Percentiles rank a stretch among this genome's conserved stretches.
Conservation (phyloP, 768 basidiomycete species). For the Rhizopogon vinicolor region DNA sequence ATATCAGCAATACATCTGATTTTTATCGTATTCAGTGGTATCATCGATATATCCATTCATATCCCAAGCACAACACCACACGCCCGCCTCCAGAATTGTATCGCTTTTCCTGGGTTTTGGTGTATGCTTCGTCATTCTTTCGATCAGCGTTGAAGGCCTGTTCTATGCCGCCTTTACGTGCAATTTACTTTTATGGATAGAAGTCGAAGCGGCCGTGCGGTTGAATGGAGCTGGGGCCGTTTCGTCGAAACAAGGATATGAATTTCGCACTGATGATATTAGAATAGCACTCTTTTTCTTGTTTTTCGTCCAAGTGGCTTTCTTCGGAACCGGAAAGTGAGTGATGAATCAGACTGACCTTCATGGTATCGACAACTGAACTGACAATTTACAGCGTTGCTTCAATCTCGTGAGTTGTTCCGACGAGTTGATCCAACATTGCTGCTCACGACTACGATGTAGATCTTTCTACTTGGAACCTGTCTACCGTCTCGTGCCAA, state of each 20-base stretch:
- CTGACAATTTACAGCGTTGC: constrained; percentile 48
- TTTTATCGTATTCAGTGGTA: constrained; percentile 30
- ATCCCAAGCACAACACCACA: constrained; percentile 28
- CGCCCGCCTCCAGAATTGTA: constrained; percentile 46
- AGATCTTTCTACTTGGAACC: constrained; percentile 86
- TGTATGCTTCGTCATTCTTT: constrained; percentile 73
- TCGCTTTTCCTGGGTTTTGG: constrained; percentile 68
- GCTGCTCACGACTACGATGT: neutral
- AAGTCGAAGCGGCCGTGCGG: constrained; percentile 44
- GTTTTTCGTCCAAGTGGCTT: constrained; percentile 83
- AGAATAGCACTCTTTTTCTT: constrained; percentile 78
- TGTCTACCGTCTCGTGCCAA: constrained; percentile 80
- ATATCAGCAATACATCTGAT: neutral
- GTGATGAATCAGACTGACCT: constrained; percentile 19
- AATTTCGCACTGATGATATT: constrained; percentile 57
- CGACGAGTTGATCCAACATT: neutral
- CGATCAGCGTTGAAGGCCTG: constrained; percentile 77
- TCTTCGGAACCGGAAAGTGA: constrained; percentile 83
- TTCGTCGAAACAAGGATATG: constrained; percentile 23
- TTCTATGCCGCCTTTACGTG: constrained; percentile 71
- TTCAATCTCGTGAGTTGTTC: constrained; percentile 66
- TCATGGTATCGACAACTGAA: neutral
- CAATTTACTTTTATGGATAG: constrained; percentile 63
- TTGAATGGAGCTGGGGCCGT: constrained; percentile 1
- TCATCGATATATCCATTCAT: constrained; percentile 51